phyloP scores from a whole-genome alignment of 2,329 filamentous ascomycete species.

The Ramichloridium luteum region DNA sequence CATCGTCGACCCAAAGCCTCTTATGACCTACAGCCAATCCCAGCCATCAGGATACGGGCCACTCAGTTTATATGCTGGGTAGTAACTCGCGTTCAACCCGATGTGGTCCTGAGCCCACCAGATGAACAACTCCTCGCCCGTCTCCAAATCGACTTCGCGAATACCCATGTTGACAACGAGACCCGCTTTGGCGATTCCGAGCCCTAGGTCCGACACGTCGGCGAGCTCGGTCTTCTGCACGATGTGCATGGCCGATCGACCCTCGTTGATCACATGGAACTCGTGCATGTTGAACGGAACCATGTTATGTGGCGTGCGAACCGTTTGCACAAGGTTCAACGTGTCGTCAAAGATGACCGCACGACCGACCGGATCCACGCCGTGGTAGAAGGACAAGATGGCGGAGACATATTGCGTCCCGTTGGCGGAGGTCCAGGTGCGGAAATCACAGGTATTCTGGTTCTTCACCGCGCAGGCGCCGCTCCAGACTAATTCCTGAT shows the following conservation, averaged over 20 bases:
- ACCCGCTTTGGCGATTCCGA: conserved; percentile 4
- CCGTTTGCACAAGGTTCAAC: neutral
- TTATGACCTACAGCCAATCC: too few relatives aligned
- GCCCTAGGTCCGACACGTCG: too few relatives aligned
- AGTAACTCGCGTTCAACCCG: conserved; percentile 23
- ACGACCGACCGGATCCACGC: conserved; percentile 2
- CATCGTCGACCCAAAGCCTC: too few relatives aligned
- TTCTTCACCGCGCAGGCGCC: conserved; percentile 1
- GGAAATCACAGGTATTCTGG: conserved; percentile 8
- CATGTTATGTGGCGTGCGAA: conserved; percentile 1
- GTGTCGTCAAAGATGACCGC: conserved; percentile 6
- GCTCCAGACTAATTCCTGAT: conserved; percentile 4
- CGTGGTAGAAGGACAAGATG: conserved; percentile 3
- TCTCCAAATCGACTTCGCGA: conserved; percentile 23
- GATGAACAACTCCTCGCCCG: conserved; percentile 21
- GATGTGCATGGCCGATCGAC: conserved; percentile 20
- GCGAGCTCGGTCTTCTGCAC: conserved; percentile 3
- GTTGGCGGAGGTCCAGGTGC: conserved; percentile 3
- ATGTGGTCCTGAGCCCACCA: conserved; percentile 27
- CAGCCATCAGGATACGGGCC: conserved; percentile 5
- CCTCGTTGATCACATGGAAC: conserved; percentile 25
- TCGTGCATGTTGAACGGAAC: conserved; percentile 30
- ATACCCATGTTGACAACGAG: conserved; percentile 8
- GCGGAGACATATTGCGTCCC: conserved; percentile 4
- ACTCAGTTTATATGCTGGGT: conserved; percentile 3